Conservation (phyloP, 768 basidiomycete species). For the Boletus bicolor region DNA sequence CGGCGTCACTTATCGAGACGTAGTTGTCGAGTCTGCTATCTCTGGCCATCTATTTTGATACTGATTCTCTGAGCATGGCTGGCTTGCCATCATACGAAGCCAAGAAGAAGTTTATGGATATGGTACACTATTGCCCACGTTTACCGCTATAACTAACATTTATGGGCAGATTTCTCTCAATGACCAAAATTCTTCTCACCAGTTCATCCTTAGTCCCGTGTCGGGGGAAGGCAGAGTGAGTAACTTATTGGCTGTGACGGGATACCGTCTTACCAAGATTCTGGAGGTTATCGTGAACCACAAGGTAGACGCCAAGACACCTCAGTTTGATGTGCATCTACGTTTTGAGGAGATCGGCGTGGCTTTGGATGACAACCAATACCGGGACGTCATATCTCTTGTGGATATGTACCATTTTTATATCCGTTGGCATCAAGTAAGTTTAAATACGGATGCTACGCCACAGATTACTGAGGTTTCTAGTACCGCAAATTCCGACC, state of each 20-base stretch:
- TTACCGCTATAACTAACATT: slow-evolving; percentile 1
- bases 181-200: slow-evolving; percentile 52
- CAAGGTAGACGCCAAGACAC: slow-evolving; percentile 65
- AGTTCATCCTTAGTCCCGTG: slow-evolving; percentile 93
- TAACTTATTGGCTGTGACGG: not conserved
- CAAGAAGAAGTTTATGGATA: slow-evolving; percentile 66
- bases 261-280: slow-evolving; percentile 2
- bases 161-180: slow-evolving; percentile 48
- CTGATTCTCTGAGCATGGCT: slow-evolving; percentile 79
- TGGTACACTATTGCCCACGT: slow-evolving; percentile 43
- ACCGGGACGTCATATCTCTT: slow-evolving; percentile 87
- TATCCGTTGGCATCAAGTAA: slow-evolving; percentile 75
- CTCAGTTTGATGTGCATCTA: slow-evolving; percentile 84
- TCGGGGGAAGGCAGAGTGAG: slow-evolving; percentile 88
- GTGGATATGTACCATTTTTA: slow-evolving; percentile 98
- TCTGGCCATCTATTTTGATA: slow-evolving; percentile 92
- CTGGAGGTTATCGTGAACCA: slow-evolving; percentile 78
- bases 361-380: slow-evolving; percentile 89
- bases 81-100: slow-evolving; percentile 63
- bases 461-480: slow-evolving; percentile 8
- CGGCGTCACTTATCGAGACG: slow-evolving; percentile 3
- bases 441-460: slow-evolving; percentile 7
- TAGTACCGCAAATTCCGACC: slow-evolving; percentile 83
- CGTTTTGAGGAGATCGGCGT: slow-evolving; percentile 93
- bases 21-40: slow-evolving; percentile 85